A percentile compares a stretch with the other conserved stretches of the same genome.
These are phyloP conservation scores for Jacaranda copaia DNA, from an alignment of 257 asterid species.

Conservation along the genomic window DNA sequence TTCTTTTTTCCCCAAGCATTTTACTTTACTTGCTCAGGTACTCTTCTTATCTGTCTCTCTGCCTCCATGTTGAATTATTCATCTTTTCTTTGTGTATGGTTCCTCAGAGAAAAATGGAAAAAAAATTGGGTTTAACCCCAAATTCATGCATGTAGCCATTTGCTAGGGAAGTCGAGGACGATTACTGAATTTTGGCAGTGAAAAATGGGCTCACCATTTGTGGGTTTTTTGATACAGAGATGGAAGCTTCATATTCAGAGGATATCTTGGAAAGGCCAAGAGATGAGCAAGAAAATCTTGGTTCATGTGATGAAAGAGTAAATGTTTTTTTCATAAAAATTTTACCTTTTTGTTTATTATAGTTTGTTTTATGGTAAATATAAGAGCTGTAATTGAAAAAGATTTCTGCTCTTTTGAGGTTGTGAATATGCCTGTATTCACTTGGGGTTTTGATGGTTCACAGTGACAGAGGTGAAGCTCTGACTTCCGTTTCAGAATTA, in stretches of 20 bases:
- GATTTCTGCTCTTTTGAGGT: not conserved
- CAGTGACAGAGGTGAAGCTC: conserved; percentile 56
- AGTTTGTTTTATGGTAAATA: not conserved
- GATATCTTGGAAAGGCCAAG: conserved; percentile 50
- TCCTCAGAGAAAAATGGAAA: not conserved
- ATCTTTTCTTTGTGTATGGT: not conserved
- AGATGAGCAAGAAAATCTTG: conserved; percentile 44
- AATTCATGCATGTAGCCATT: conserved; percentile 21
- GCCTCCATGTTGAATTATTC: not conserved
- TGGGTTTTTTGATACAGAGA: conserved; percentile 44
- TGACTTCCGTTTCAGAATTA: conserved; percentile 55
- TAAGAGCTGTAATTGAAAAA: not conserved
- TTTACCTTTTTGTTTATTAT: not conserved
- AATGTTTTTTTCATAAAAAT: conserved; percentile 15
- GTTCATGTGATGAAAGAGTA: conserved; percentile 72
- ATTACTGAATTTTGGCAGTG: not conserved
- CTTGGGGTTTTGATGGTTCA: conserved; percentile 16
- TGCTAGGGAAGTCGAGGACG: not conserved
- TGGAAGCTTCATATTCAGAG: conserved; percentile 57
- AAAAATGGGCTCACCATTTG: conserved; percentile 24
- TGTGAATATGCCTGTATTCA: conserved; percentile 17
- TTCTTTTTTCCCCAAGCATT: conserved; percentile 37
- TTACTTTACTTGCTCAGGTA: conserved; percentile 52
- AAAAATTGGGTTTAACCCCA: not conserved
- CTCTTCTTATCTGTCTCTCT: not conserved